Base-by-base conservation (phyloP, 169 alveolate species). In the Eimeria nieschulzi region DNA sequence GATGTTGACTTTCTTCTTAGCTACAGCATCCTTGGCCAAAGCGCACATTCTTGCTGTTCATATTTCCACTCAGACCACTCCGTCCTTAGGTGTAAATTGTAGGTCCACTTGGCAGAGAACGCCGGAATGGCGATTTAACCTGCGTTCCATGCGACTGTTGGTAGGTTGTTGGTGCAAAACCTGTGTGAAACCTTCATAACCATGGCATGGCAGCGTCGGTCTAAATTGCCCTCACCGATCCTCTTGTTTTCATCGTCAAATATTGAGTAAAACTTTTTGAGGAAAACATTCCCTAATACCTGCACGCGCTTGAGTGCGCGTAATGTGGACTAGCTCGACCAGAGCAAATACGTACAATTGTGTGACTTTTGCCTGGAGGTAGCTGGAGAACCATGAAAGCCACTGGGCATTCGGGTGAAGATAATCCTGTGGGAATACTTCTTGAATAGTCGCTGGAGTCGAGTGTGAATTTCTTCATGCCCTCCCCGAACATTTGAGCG, bases 291-390 rank as follows among this genome's bases (percentile, higher is more conserved):
- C 17, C 88, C 88, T 46, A 82, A 46, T 39, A 82, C 88, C 88
- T 82, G 78, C 56, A 17, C 8, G 33, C 55, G 25, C 1, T 7
- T 75, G 21, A 2, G 55, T 59, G 56, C 71, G 1, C 68, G 51
- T 19, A 8, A 7, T 54, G 51, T 2, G 25, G n/a, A 8, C 56
- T 33, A 7, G 23, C 8, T 13, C 3, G 19, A 64, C 23, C 19
- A n/a, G 21, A n/a, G 23, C 9, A 64, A n/a, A 25, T 25, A 70
- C 33, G 26, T 54, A 82, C 88, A 23, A 82, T 7, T 5, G 88
- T 82, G 61, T 54, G 76, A 53, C 88, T 61, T 33, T 82, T 73
- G n/a, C 88, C 88, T 26, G 88, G 53, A 21, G 88, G 88, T 19
- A 82, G 63, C 12, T 66, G 88, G 64, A 82, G 78, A 6, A 68